Base-by-base conservation (phyloP, 164 flowering plant genomes). In the Sedum album region DNA sequence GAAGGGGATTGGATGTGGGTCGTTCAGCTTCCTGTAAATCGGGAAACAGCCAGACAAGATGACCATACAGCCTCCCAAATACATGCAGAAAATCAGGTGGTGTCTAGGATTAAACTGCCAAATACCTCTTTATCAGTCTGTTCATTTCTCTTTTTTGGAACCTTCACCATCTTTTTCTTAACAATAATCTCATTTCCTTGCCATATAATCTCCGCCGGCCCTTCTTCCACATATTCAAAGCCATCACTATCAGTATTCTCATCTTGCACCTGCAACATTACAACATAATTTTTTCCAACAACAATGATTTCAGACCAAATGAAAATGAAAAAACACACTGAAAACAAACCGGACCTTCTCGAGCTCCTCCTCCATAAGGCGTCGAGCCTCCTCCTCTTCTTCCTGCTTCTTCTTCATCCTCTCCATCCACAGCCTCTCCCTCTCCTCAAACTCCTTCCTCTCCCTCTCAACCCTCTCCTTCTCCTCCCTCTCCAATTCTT, bases 101-200 rank as follows among this genome's bases (percentile, higher is more conserved):
- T n/a, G 10, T 39, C 15, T 60, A 17, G 48, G 42, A 49, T n/a
- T n/a, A n/a, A n/a, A n/a, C n/a, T 2, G 26, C 62, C n/a, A 35
- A 38, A 51, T 79, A 91, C 97, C 97, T 84, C 86, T 46, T 70
- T 66, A 15, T 26, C 35, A 55, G 42, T 70, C 46, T 66, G 70
- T 23, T 66, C 74, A 36, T 75, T 26, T 65, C 17, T 77, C 76
- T 73, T 84, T 81, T 83, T 88, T 17, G 84, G 71, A 68, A 87
- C 92, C 78, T 73, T 88, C 26, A 94, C 78, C 73, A 69, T 88
- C 71, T 90, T 91, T 86, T 91, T 94, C 83, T 83, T 86, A 39
- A 94, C 85, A 76, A 87, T 94, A 48, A 94, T 94, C 84, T 94
- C 97, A 73, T 94, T 88, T 65, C 99, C 97, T 81, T 94, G 84